Conservation (phyloP, 805 yeast species). For the Wickerhamiella parazyma region DNA sequence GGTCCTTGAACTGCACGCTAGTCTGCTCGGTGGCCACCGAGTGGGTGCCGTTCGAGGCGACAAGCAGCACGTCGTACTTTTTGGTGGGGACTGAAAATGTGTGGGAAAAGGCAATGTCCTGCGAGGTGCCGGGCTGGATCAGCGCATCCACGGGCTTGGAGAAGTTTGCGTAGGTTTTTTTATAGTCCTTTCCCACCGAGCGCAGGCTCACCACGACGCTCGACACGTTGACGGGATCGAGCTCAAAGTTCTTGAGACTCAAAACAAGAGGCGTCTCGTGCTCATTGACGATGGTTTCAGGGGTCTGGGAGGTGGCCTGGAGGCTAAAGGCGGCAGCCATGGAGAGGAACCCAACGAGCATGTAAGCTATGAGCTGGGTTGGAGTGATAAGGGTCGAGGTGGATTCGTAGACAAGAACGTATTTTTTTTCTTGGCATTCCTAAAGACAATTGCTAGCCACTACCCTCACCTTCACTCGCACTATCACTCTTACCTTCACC, state of each 20-base stretch:
- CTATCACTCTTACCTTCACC: no score
- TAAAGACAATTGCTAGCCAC: no score
- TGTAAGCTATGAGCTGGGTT: neutral
- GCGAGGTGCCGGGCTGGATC: conserved; percentile 37
- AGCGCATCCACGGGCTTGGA: conserved; percentile 48
- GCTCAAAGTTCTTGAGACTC: conserved; percentile 20
- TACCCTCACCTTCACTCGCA: no score
- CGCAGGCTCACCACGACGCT: conserved; percentile 16
- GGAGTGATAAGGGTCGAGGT: no score
- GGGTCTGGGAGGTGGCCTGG: neutral
- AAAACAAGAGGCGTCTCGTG: conserved; percentile 19
- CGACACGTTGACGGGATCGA: conserved; percentile 16
- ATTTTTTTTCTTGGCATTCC: no score
- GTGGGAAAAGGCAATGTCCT: conserved; percentile 26
- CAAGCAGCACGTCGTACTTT: conserved; percentile 39
- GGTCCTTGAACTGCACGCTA: conserved; percentile 42
- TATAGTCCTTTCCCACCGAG: conserved; percentile 11
- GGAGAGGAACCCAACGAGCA: neutral
- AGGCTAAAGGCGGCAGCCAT: conserved; percentile 4
- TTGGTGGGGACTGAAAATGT: conserved; percentile 16
- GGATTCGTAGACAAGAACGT: no score
- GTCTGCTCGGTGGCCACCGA: conserved; percentile 15
- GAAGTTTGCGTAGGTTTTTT: conserved; percentile 44
- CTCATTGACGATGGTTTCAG: conserved; percentile 19
- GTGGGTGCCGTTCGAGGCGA: conserved; percentile 16